Evolutionary conservation across 768 basidiomycete species (phyloP).

Genomic region (Pholiota molesta): DNA sequence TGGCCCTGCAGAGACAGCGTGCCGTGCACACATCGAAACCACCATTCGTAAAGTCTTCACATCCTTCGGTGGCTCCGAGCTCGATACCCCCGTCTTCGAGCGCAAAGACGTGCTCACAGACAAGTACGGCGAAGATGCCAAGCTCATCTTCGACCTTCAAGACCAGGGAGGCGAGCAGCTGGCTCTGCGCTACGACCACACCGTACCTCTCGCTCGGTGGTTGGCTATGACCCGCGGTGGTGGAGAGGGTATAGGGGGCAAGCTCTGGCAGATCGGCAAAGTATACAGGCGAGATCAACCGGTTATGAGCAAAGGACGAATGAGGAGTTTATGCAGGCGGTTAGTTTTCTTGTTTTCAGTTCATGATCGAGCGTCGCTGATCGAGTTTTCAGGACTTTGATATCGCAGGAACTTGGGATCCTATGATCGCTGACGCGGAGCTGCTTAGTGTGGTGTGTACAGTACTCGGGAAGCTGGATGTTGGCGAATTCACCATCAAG

Average conservation of each 20-base stretch:
- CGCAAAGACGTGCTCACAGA: constrained; percentile 94
- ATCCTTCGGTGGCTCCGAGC: constrained; percentile 85
- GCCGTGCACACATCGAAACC: constrained; percentile 87
- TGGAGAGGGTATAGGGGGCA: constrained; percentile 61
- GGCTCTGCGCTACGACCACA: constrained; percentile 93
- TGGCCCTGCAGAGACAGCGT: constrained; percentile 89
- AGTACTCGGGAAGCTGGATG: constrained; percentile 78
- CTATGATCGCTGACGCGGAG: constrained; percentile 98
- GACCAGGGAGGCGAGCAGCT: constrained; percentile 98
- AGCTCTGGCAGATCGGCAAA: constrained; percentile 98
- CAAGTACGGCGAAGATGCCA: constrained; percentile 97
- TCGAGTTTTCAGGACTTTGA: constrained; percentile 81
- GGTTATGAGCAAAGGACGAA: constrained; percentile 96
- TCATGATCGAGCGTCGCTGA: neutral
- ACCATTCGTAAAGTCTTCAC: constrained; percentile 89
- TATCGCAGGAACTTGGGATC: constrained; percentile 88
- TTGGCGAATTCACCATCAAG: constrained; percentile 96
- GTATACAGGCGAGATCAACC: constrained; percentile 97
- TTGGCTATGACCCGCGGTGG: constrained; percentile 91
- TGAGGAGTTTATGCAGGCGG: constrained; percentile 99
- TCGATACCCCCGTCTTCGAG: constrained; percentile 99
- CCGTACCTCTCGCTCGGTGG: constrained; percentile 94
- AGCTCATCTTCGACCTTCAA: constrained; percentile 96
- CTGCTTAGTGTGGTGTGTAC: constrained; percentile 82
- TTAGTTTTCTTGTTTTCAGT: constrained; percentile 36